Evolutionary conservation across 2,329 filamentous ascomycete genomes (phyloP).

Genomic region (Xylariaceae sp.): DNA sequence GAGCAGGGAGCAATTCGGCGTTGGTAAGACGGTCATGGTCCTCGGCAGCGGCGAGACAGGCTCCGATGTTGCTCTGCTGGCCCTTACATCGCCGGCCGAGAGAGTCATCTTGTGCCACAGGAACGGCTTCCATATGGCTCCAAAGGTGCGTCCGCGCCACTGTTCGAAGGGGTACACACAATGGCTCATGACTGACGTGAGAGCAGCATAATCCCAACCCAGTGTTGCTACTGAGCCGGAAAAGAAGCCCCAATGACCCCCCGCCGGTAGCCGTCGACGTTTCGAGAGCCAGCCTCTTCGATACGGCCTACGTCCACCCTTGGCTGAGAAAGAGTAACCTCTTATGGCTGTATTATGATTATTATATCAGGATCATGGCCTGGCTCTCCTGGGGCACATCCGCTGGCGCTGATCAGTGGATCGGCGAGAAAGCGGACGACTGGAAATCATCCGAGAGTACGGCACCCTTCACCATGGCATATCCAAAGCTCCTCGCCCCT

Average conservation of each 20-base stretch:
- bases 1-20: conserved; percentile 32
- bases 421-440: conserved; percentile 33
- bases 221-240: conserved; percentile 13
- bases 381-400: conserved; percentile 36
- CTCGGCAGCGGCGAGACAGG: conserved; percentile 38
- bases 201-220: conserved; percentile 21
- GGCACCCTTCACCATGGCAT: no score
- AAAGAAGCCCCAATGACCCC: conserved; percentile 10
- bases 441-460: conserved; percentile 22
- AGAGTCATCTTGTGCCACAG: conserved; percentile 37
- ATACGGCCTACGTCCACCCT: conserved; percentile 43
- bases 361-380: conserved; percentile 35
- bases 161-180: not conserved
- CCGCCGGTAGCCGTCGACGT: conserved; percentile 40
- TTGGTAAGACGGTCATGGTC: conserved; percentile 31
- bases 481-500: no score
- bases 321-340: conserved; percentile 33
- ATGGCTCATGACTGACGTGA: not conserved
- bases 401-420: conserved; percentile 40
- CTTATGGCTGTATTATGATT: conserved; percentile 39
- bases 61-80: conserved; percentile 37
- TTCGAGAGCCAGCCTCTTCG: conserved; percentile 40
- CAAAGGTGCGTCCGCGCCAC: conserved; percentile 29
- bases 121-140: conserved; percentile 37
- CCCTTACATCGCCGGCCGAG: conserved; percentile 33